Evolutionary conservation across 305 asterid genomes (phyloP), one percentile per base, ranked within the genome.

Genomic region (Fraxinus albicans): DNA sequence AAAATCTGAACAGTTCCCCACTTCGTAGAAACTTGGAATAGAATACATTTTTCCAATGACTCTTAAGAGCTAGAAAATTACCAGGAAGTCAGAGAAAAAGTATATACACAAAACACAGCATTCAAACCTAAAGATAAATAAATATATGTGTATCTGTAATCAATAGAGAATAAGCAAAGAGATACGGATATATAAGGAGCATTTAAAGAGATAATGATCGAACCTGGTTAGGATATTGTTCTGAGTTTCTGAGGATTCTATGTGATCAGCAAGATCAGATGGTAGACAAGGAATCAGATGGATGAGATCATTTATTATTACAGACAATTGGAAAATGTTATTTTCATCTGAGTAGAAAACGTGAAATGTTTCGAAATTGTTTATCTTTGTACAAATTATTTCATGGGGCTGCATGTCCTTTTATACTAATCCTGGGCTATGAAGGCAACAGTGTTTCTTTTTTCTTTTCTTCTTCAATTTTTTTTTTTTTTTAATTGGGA

Each of bases 1-100:
- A 73, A 91, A 82, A 76, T 89, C 94, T 34, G 93, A 85, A 85
- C 80, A 92, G 27, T 23, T 83, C 8, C 91, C 96, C 69, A 84
- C 27, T 81, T 86, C 92, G 75, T 91, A 90, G 21, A 90, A 82
- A 78, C 88, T 88, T 70, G 90, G 91, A 76, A 86, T 38, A 4
- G 90, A 84, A 72, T 90, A 90, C 94, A 92, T 91, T n/a, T 33
- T 9, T 21, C 13, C 67, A 12, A 53, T 19, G 21, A 67, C 76
- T 76, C 60, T 31, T 25, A 73, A 79, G n/a, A 80, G 55, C 60
- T 47, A 4, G 8, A 82, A 78, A 69, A 35, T 8, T 13, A 27
- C 65, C 8, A 47, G 13, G 5, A 53, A 13, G 38, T 15, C 23
- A 72, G 33, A 83, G 33, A 82, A 65, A 47, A 34, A 47, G 12